Conservation (phyloP, 108 stramenopile species). For the Aurantiochytrium sp. region DNA sequence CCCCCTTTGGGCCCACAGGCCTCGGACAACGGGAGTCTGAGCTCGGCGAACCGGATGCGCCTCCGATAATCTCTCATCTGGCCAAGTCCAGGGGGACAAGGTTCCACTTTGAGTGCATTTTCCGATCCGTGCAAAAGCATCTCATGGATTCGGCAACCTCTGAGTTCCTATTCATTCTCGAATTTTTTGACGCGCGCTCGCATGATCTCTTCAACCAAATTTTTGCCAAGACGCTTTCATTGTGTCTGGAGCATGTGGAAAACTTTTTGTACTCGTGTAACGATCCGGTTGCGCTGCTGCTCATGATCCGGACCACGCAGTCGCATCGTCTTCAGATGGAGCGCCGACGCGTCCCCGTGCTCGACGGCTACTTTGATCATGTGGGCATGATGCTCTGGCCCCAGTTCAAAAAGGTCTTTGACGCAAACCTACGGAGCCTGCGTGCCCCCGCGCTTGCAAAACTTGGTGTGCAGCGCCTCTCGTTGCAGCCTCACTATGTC, state of each 20-base stretch:
- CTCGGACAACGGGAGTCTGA: constrained; percentile 25
- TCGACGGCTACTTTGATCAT: constrained; percentile 86
- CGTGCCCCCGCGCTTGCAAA: constrained; percentile 65
- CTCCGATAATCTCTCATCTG: constrained; percentile 81
- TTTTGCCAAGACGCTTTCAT: constrained; percentile 69
- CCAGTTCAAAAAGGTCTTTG: constrained; percentile 84
- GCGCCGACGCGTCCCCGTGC: constrained; percentile 65
- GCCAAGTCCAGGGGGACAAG: constrained; percentile 65
- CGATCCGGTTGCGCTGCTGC: constrained; percentile 84
- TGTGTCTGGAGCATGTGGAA: constrained; percentile 87
- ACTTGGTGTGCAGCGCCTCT: constrained; percentile 66
- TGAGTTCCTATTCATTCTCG: constrained; percentile 85
- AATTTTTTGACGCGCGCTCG: constrained; percentile 69
- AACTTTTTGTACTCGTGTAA: constrained; percentile 85
- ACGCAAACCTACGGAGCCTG: constrained; percentile 77
- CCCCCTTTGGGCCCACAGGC: background rate
- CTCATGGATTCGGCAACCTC: constrained; percentile 90
- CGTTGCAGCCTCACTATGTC: constrained; percentile 88
- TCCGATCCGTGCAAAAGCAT: constrained; percentile 82
- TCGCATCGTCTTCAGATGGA: constrained; percentile 76
- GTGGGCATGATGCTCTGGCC: constrained; percentile 88
- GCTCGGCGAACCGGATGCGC: constrained; percentile 42
- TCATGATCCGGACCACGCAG: constrained; percentile 94
- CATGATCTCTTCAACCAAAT: constrained; percentile 74
- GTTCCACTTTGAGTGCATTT: constrained; percentile 87